Evolutionary conservation across 192 early-diverging fungal genomes (phyloP).

Genomic region (Backusella tarrabulga): DNA sequence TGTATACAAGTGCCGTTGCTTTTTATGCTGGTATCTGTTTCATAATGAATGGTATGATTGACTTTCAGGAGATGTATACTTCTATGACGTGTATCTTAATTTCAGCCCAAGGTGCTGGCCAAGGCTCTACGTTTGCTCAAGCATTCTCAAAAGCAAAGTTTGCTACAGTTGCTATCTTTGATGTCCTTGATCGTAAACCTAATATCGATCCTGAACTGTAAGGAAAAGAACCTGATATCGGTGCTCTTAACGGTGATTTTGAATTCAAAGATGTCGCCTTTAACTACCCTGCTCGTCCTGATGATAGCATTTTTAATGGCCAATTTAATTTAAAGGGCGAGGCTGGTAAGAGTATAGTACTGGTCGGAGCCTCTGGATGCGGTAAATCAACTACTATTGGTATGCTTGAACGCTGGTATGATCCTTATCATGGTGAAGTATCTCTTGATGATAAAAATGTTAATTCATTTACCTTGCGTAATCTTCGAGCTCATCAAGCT

Average conservation of each 20-base stretch:
- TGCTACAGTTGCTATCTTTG: slow-evolving; percentile 69
- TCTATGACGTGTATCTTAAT: slow-evolving; percentile 24
- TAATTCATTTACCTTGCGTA: slow-evolving; percentile 58
- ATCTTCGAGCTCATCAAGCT: slow-evolving; percentile 73
- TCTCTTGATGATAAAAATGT: slow-evolving; percentile 61
- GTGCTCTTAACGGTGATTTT: slow-evolving; percentile 31
- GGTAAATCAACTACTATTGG: slow-evolving; percentile 76
- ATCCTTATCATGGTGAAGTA: slow-evolving; percentile 59
- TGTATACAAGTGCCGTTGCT: slow-evolving; percentile 22
- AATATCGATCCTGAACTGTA: slow-evolving; percentile 60
- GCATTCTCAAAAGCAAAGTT: slow-evolving; percentile 79
- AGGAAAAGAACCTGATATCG: slow-evolving; percentile 29
- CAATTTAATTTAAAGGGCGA: slow-evolving; percentile 48
- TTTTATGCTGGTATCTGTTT: slow-evolving; percentile 32
- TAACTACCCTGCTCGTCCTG: slow-evolving; percentile 63
- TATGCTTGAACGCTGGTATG: slow-evolving; percentile 81
- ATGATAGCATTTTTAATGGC: slow-evolving; percentile 48
- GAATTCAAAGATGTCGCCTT: slow-evolving; percentile 49
- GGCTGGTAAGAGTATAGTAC: slow-evolving; percentile 74
- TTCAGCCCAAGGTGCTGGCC: slow-evolving; percentile 49
- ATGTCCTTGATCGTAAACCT: slow-evolving; percentile 68
- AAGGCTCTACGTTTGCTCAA: slow-evolving; percentile 68
- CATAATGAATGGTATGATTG: slow-evolving; percentile 15
- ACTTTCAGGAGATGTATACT: slow-evolving; percentile 23
- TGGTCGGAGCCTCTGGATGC: slow-evolving; percentile 85